Evolutionary conservation across 176 grass and related monocot genomes (phyloP).

Genomic region (Oropetium thomaeum): DNA sequence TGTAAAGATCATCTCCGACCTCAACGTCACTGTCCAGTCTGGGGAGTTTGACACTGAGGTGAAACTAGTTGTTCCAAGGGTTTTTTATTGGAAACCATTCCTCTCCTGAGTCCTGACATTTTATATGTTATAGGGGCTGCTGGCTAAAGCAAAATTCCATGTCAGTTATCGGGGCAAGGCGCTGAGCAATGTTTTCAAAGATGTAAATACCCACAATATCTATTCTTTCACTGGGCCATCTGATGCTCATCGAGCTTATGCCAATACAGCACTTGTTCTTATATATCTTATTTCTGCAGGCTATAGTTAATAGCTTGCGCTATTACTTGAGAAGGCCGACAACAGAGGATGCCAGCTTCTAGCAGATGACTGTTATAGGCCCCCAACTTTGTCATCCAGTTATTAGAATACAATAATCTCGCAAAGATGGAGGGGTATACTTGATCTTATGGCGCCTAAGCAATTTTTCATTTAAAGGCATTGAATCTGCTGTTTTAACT

Average conservation of each 20-base stretch:
- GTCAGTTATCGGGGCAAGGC: constrained; percentile 77
- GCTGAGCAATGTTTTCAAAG: constrained; percentile 61
- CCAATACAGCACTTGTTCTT: neutral
- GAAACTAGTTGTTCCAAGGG: neutral
- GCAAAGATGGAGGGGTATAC: constrained; percentile 23
- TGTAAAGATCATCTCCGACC: constrained; percentile 86
- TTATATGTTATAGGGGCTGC: constrained; percentile 55
- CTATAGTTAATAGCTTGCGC: constrained; percentile 89
- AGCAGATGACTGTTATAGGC: constrained; percentile 23
- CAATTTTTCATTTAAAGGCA: constrained; percentile 7
- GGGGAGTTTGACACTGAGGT: constrained; percentile 99
- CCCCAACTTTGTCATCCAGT: neutral
- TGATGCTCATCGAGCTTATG: neutral
- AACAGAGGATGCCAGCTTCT: constrained; percentile 83
- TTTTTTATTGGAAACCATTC: constrained; percentile 14
- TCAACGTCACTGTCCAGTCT: constrained; percentile 79
- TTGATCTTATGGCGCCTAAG: constrained; percentile 20
- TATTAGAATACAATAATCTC: constrained; percentile 1
- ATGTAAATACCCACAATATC: constrained; percentile 40
- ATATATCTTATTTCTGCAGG: constrained; percentile 46
- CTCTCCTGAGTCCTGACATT: constrained; percentile 31
- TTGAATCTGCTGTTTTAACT: constrained; percentile 10
- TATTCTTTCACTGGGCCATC: neutral
- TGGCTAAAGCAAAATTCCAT: constrained; percentile 98
- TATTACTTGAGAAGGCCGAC: constrained; percentile 96